Conservation (phyloP, 2,329 filamentous ascomycete species). For the Ramichloridium luteum region DNA sequence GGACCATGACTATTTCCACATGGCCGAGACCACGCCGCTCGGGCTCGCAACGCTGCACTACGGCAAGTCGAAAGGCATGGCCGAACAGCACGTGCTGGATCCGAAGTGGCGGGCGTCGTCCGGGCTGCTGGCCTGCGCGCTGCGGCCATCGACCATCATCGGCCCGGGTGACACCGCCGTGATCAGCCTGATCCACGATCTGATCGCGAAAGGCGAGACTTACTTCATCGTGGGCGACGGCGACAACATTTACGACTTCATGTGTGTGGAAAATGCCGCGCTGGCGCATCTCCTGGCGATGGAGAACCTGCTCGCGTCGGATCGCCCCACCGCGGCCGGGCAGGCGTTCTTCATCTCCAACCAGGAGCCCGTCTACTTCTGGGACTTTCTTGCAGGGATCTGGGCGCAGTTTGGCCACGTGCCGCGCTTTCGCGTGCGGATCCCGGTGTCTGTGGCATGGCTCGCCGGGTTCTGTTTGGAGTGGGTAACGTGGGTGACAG, state of each 20-base stretch:
- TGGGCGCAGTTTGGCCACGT: slow-evolving; percentile 53
- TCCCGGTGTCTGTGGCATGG: slow-evolving; percentile 39
- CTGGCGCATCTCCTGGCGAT: slow-evolving; percentile 77
- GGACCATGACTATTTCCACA: slow-evolving; percentile 63
- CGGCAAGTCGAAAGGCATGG: slow-evolving; percentile 77
- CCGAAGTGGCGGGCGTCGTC: slow-evolving; percentile 45
- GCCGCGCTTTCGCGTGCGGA: slow-evolving; percentile 36
- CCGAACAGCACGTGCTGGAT: slow-evolving; percentile 67
- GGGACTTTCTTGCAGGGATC: slow-evolving; percentile 71
- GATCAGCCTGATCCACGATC: slow-evolving; percentile 60
- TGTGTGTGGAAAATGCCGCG: slow-evolving; percentile 56
- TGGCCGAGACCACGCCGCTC: slow-evolving; percentile 61
- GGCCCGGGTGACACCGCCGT: slow-evolving; percentile 76
- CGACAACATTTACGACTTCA: slow-evolving; percentile 58
- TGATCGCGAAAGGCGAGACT: slow-evolving; percentile 56
- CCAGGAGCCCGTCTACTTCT: slow-evolving; percentile 77
- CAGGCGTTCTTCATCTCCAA: slow-evolving; percentile 88
- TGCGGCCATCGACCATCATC: slow-evolving; percentile 82
- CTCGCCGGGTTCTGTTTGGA: slow-evolving; percentile 37
- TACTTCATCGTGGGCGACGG: slow-evolving; percentile 71
- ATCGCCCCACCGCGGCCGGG: slow-evolving; percentile 48
- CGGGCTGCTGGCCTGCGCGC: slow-evolving; percentile 40
- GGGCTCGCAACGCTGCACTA: slow-evolving; percentile 66
- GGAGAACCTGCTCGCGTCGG: slow-evolving; percentile 54
- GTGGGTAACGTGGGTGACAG: slow-evolving; percentile 35